Evolutionary conservation across 495 filamentous ascomycete genomes (phyloP), one percentile per base, ranked within the genome.

Genomic region (Lichina pygmaea): DNA sequence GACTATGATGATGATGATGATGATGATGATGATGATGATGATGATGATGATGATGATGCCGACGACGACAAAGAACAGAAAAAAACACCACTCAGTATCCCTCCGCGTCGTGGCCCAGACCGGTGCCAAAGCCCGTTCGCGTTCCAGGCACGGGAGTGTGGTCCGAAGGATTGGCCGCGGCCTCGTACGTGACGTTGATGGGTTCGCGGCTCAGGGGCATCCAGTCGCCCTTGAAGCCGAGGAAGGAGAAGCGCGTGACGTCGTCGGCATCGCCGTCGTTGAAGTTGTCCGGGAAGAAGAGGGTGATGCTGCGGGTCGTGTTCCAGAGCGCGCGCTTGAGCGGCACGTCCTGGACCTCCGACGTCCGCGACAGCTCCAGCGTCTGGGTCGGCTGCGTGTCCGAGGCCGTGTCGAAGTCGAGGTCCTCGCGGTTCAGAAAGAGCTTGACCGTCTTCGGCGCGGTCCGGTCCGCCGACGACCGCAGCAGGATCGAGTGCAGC

Each of bases 151-250:
- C 36, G 24, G 44, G 17, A 1, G 53, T 65, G 63, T 95, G 89
- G 62, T 97, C 89, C 46, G 58, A 67, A 12, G 86, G 86, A 52
- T 93, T 93, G 33, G 89, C 77, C 12, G 89, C 86, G 15, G 82
- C 79, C 68, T 97, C 89, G 58, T 95, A 97, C 42, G 92, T 51
- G 50, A 93, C 79, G 48, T 77, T 80, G 6, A 78, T 62, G 11
- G 89, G 83, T 55, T 91, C 85, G 41, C 78, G 68, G 15, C 76
- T 84, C 53, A 92, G 57, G 53, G 74, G 72, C 72, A 84, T 81
- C 62, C 81, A 93, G 54, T 92, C 79, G 33, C 89, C 89, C 59
- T 81, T 84, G 63, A 97, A 93, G 0, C 82, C 89, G 46, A 97
- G 49, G 58, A 92, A 97, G 41, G 65, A 73, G 2, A 95, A 58